Evolutionary conservation across 2,329 filamentous ascomycete species (phyloP), one percentile per base, ranked within the genome.

Genomic region (Metarhizium album): DNA sequence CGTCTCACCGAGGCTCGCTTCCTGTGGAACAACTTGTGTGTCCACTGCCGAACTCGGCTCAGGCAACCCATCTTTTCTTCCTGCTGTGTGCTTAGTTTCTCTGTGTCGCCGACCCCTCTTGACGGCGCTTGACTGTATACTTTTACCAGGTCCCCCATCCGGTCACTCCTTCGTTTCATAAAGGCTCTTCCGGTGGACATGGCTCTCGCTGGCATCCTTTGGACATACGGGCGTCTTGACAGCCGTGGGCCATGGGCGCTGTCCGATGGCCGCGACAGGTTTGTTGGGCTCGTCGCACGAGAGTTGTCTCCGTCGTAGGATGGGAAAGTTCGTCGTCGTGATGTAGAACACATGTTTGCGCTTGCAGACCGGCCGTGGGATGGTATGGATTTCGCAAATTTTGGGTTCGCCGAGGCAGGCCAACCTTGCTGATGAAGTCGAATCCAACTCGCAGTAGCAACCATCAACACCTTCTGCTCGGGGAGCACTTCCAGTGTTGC

Each of bases 391-490:
- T 58, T 59, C 3, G 63, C 54, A 48, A 59, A 52, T 52, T 63
- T 66, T 22, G 62, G 63, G 13, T 60, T 60, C 14, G 58, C 63
- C 3, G 60, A 59, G 3, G 55, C 58, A n/a, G 65, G 64, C 65
- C 66, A 69, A 22, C 64, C 67, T 23, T 59, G 60, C 40, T 68
- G 64, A 27, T 66, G 58, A 20, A 70, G 61, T 45, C 62, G 63
- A 45, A 70, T 59, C 67, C 67, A 70, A 11, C 64, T 64, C 4
- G 67, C 65, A 13, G 67, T 69, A 16, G 63, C 65, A 24, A 67
- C 58, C 67, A 70, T 70, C 24, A 70, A 50, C 18, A 60, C 54
- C 48, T 67, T 69, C 31, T 67, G 58, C 24, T 66, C 62, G 24
- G 64, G 60, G 1, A 61, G 58, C 2, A 70, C 67, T 4, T 53